Evolutionary conservation across 768 basidiomycete genomes (phyloP).

Genomic region (Termitomyces heimii): DNA sequence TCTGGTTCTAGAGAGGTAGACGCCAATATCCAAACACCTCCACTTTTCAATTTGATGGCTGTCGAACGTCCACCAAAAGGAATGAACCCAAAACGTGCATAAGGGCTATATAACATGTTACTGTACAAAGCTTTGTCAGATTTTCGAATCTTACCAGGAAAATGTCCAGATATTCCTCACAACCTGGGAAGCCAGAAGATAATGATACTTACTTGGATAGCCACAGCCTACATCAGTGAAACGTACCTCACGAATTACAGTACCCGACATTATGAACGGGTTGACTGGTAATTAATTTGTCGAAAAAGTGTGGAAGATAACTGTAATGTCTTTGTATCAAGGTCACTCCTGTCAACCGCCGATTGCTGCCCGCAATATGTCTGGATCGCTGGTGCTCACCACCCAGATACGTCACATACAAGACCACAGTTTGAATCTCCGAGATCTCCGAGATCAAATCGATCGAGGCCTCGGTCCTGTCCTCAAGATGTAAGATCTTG

Average conservation of each 20-base stretch:
- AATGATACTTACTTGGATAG: background rate
- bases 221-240: background rate
- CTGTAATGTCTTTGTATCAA: background rate
- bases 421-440: no score
- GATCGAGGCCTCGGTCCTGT: no score
- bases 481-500: no score
- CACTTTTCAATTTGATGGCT: constrained; percentile 58
- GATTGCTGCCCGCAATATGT: no score
- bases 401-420: background rate
- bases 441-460: no score
- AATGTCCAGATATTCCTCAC: constrained; percentile 52
- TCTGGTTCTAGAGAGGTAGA: constrained; percentile 62
- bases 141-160: constrained; percentile 37
- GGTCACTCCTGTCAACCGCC: background rate
- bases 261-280: constrained; percentile 23
- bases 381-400: no score
- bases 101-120: constrained; percentile 36
- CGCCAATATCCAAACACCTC: constrained; percentile 72
- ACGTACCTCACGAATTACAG: constrained; percentile 34
- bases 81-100: constrained; percentile 54
- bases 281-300: no score
- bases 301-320: background rate
- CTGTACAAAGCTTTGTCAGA: background rate
- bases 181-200: constrained; percentile 23
- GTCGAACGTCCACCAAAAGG: constrained; percentile 78